These are phyloP conservation scores for Dianthus caryophyllus DNA, from an alignment of 148 eudicot species.

Conservation along the genomic window DNA sequence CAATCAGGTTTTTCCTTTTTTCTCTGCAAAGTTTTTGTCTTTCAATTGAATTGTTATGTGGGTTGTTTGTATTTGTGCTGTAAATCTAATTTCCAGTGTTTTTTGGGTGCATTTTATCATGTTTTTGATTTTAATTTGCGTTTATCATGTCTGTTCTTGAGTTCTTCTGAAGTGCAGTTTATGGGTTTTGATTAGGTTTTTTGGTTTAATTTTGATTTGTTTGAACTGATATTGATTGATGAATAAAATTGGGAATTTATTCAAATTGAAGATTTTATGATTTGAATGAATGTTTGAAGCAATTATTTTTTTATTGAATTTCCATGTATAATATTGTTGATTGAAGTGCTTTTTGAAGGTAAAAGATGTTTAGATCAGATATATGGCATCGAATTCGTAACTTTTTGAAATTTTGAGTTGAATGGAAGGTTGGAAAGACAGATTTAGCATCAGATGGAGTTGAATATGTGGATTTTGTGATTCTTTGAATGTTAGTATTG, in stretches of 20 bases:
- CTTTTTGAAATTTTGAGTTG: neutral
- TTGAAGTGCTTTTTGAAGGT: neutral
- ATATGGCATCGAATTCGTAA: neutral
- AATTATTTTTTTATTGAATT: neutral
- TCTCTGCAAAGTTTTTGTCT: neutral
- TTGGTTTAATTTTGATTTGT: neutral
- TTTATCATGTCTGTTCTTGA: slow-evolving; percentile 1
- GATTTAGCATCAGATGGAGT: too few species aligned
- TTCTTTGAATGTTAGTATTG: neutral
- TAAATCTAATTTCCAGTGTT: neutral
- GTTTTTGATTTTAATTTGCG: neutral
- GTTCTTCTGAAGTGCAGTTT: neutral
- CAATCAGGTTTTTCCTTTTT: slow-evolving; percentile 17
- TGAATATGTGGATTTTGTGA: too few species aligned
- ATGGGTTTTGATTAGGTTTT: slow-evolving; percentile 12
- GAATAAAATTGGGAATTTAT: slow-evolving; percentile 3
- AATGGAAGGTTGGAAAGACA: neutral
- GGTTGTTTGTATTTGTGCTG: neutral
- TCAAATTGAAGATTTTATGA: neutral
- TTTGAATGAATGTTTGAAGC: slow-evolving; percentile 3
- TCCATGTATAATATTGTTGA: neutral
- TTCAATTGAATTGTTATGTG: neutral
- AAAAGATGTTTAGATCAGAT: neutral
- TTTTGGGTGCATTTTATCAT: neutral
- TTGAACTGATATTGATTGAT: neutral